Evolutionary conservation across 306 rosid species (phyloP).

Genomic region (Vigna unguiculata): DNA sequence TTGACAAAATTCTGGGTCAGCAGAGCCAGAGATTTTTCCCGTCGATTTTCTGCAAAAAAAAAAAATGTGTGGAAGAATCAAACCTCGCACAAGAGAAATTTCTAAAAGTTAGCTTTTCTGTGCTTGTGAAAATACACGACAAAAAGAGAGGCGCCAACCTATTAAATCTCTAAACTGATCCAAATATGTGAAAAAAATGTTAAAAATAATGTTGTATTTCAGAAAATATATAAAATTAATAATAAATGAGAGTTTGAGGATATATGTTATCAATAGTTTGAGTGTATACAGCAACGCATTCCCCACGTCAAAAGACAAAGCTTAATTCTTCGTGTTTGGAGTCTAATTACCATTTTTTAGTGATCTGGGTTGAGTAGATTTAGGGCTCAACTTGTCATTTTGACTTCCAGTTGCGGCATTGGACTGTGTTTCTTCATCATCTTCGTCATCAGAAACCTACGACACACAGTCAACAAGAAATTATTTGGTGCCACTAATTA

Average conservation of each 20-base stretch:
- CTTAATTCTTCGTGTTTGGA: not conserved
- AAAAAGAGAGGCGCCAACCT: not conserved
- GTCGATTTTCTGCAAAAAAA: conserved; percentile 66
- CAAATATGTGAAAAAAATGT: no score
- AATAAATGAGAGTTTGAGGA: no score
- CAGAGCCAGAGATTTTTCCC: conserved; percentile 91
- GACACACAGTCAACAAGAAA: not conserved
- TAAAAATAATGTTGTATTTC: not conserved
- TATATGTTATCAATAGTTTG: no score
- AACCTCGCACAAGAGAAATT: not conserved
- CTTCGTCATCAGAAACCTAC: conserved; percentile 75
- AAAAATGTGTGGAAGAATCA: not conserved
- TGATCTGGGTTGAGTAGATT: conserved; percentile 42
- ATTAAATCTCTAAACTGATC: not conserved
- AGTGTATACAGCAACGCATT: not conserved
- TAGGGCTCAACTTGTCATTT: conserved; percentile 56
- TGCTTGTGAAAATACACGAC: not conserved
- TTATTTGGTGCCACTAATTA: not conserved
- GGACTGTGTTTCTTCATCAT: conserved; percentile 65
- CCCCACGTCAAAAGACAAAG: not conserved
- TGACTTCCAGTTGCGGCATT: conserved; percentile 77
- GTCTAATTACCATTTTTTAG: conserved; percentile 53
- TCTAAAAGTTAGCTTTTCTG: no score
- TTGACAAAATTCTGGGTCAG: conserved; percentile 94
- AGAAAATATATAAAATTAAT: no score